Conservation (phyloP, 352 stramenopile genomes). For the Pythium aquatile region DNA sequence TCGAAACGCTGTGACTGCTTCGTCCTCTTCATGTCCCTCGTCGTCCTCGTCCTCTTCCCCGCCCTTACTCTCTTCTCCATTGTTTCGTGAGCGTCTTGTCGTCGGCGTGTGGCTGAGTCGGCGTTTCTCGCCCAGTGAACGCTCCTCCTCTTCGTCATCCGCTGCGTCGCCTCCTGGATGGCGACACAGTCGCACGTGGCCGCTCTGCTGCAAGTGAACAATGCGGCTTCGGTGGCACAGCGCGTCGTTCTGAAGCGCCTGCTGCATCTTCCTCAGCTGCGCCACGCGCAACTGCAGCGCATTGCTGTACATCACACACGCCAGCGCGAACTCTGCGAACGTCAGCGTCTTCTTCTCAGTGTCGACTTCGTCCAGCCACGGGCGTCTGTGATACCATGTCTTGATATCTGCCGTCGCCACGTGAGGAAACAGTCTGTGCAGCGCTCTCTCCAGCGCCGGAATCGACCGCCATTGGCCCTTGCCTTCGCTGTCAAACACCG, state of each 20-base stretch:
- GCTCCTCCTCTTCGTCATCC: not conserved
- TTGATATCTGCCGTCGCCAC: conserved; percentile 6
- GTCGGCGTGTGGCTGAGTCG: conserved; percentile 6
- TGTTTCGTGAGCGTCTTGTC: not conserved
- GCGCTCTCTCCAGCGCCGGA: not conserved
- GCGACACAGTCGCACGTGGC: conserved; percentile 65
- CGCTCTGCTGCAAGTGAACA: conserved; percentile 68
- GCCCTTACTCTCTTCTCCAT: conserved; percentile 12
- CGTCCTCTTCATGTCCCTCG: conserved; percentile 2
- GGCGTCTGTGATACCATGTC: conserved; percentile 17
- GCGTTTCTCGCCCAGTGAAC: conserved; percentile 5
- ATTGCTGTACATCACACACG: conserved; percentile 51
- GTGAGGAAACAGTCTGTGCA: conserved; percentile 20
- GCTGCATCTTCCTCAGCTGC: conserved; percentile 23
- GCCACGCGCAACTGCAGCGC: conserved; percentile 26
- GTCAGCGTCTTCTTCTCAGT: conserved; percentile 25
- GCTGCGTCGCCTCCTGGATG: conserved; percentile 5
- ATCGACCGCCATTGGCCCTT: not conserved
- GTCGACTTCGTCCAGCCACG: not conserved
- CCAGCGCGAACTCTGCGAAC: conserved; percentile 61
- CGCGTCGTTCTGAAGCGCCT: conserved; percentile 39
- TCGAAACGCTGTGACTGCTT: conserved; percentile 19
- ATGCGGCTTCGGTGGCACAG: conserved; percentile 57
- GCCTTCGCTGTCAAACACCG: conserved; percentile 32
- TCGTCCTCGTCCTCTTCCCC: conserved; percentile 13